A percentile compares a stretch with the other conserved stretches of the same genome.
Evolutionary conservation across 495 filamentous ascomycete genomes (phyloP).

Genomic region (Bryoglossum gracile): DNA sequence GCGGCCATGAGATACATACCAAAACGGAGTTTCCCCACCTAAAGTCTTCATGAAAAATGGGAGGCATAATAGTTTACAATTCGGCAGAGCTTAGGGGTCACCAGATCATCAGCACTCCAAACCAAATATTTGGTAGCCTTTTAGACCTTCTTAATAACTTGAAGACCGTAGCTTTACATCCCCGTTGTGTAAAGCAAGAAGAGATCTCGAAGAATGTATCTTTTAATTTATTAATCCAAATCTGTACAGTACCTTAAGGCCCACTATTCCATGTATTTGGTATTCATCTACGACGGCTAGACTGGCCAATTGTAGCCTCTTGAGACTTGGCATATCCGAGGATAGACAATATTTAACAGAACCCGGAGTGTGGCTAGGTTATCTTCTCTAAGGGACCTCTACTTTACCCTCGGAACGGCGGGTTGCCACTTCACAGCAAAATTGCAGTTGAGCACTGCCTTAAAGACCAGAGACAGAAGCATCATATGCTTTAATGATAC

Average conservation of each 20-base stretch:
- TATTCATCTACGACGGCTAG: slow-evolving; percentile 46
- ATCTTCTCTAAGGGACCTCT: slow-evolving; percentile 5
- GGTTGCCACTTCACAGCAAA: slow-evolving; percentile 9
- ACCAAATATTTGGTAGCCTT: too few relatives aligned
- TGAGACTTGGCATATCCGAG: slow-evolving; percentile 35
- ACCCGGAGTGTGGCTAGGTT: slow-evolving; percentile 37
- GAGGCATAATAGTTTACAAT: too few relatives aligned
- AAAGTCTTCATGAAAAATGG: too few relatives aligned
- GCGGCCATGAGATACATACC: too few relatives aligned
- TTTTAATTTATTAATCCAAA: slow-evolving; percentile 35
- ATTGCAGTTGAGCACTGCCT: slow-evolving; percentile 5
- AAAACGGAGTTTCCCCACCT: too few relatives aligned
- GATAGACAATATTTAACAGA: slow-evolving; percentile 45
- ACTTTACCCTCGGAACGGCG: slow-evolving; percentile 1
- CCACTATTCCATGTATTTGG: slow-evolving; percentile 35
- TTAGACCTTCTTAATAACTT: too few relatives aligned
- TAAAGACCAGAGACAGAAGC: slow-evolving; percentile 41
- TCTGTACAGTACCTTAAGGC: slow-evolving; percentile 33
- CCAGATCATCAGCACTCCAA: too few relatives aligned
- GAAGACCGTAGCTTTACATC: too few relatives aligned
- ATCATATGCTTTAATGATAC: slow-evolving; percentile 47
- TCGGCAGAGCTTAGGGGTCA: too few relatives aligned
- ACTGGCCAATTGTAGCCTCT: slow-evolving; percentile 35
- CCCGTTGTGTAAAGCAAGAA: too few relatives aligned
- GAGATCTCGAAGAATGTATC: too few relatives aligned